A percentile compares a stretch with the other conserved stretches of the same genome.
Evolutionary conservation across 2,329 filamentous ascomycete species (phyloP).

Genomic region (Penicillium glabrum): DNA sequence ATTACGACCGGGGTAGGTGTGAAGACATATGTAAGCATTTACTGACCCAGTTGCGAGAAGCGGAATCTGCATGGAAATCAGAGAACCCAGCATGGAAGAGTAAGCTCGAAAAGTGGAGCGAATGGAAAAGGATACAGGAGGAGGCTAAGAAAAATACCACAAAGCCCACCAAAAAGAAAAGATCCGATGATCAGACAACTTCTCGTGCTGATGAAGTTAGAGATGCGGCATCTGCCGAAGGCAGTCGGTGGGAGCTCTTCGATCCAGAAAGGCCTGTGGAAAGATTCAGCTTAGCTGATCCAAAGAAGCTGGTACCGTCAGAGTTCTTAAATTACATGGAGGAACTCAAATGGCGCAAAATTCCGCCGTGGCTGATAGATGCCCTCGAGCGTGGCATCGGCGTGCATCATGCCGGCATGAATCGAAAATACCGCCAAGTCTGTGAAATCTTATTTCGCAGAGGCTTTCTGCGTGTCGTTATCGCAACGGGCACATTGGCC

Average conservation of each 20-base stretch:
- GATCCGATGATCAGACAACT: conserved; percentile 48
- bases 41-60: conserved; percentile 52
- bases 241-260: conserved; percentile 63
- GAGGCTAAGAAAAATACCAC: conserved; percentile 48
- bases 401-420: conserved; percentile 79
- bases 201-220: conserved; percentile 56
- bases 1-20: conserved; percentile 68
- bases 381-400: conserved; percentile 68
- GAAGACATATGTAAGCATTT: conserved; percentile 59
- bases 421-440: conserved; percentile 69
- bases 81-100: conserved; percentile 59
- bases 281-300: conserved; percentile 57
- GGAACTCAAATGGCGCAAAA: conserved; percentile 52
- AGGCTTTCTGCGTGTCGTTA: conserved; percentile 67
- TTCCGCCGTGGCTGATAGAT: conserved; percentile 52
- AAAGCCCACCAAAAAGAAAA: conserved; percentile 38
- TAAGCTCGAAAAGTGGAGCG: conserved; percentile 59
- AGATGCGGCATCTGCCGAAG: conserved; percentile 57
- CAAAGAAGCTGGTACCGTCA: conserved; percentile 55
- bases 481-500: conserved; percentile 74
- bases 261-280: conserved; percentile 62
- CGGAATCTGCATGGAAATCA: conserved; percentile 48
- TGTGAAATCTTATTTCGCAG: conserved; percentile 53
- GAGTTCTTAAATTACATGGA: conserved; percentile 60
- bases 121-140: conserved; percentile 22